Percentiles rank a stretch among this genome's conserved stretches.
Conservation (phyloP, 345 rosid species). For the Acer campestre region DNA sequence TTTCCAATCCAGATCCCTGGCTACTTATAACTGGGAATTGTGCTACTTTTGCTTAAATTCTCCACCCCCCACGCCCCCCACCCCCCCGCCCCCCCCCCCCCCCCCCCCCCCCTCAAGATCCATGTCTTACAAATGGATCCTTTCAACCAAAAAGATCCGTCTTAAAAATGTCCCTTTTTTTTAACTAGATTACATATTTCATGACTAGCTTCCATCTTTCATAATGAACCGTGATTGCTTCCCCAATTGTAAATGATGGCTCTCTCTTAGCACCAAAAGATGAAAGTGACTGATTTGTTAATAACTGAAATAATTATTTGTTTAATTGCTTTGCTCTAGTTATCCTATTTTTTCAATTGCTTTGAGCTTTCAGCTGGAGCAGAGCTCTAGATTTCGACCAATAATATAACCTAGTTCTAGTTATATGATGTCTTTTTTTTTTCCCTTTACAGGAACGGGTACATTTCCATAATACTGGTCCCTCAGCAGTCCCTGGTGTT, state of each 20-base stretch:
- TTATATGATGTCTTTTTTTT: constrained; percentile 7
- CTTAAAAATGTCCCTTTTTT: background rate
- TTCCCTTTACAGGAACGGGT: constrained; percentile 54
- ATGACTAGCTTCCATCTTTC: background rate
- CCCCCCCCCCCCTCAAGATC: too few species aligned
- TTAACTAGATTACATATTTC: background rate
- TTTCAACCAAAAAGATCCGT: too few species aligned
- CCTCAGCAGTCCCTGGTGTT: constrained; percentile 71
- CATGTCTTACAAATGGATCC: background rate
- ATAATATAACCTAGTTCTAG: background rate
- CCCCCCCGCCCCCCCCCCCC: too few species aligned
- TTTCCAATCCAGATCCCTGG: background rate
- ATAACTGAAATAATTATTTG: constrained; percentile 1
- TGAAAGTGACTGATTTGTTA: background rate
- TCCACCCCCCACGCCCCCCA: too few species aligned
- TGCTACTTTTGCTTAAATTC: background rate
- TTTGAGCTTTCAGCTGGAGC: background rate
- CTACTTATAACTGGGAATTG: background rate
- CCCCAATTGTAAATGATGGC: constrained; percentile 8
- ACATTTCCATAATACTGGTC: constrained; percentile 75
- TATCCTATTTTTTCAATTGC: background rate
- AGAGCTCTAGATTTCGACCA: background rate
- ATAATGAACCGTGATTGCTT: background rate
- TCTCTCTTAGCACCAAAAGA: background rate
- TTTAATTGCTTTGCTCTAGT: background rate